Conservation (phyloP, 169 alveolate genomes). For the Cryptosporidium meleagridis region DNA sequence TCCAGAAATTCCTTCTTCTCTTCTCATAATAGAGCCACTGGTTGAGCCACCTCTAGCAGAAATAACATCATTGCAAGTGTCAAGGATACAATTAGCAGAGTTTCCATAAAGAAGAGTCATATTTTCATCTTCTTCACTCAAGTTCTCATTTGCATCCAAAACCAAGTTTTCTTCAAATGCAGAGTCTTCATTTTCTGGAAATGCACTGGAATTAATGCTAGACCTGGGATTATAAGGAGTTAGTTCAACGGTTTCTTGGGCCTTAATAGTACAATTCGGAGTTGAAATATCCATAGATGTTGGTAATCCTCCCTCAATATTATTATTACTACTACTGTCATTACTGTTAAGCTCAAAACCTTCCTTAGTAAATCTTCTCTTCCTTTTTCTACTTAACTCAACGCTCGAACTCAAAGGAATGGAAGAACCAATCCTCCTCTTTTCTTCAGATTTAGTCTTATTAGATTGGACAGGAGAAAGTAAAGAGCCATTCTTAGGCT, state of each 20-base stretch:
- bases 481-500: not conserved
- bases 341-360: constrained; percentile 20
- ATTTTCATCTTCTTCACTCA: constrained; percentile 56
- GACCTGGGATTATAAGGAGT: constrained; percentile 6
- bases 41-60: not conserved
- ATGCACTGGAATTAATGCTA: not conserved
- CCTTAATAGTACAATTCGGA: not conserved
- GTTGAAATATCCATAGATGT: not conserved
- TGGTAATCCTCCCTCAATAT: not conserved
- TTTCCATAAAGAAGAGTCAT: not conserved
- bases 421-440: constrained; percentile 59
- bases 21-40: not conserved
- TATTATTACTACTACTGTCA: not conserved
- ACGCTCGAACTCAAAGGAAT: constrained; percentile 38
- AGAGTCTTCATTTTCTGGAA: constrained; percentile 19
- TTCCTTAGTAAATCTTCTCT: constrained; percentile 71
- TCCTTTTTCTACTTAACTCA: constrained; percentile 44
- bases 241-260: not conserved
- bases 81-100: not conserved
- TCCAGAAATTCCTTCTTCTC: not conserved
- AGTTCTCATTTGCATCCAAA: constrained; percentile 45
- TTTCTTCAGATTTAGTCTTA: constrained; percentile 43
- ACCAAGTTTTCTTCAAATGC: constrained; percentile 39
- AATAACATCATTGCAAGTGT: not conserved
- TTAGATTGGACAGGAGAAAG: constrained; percentile 16